Percentiles rank a stretch among this genome's conserved stretches.
Evolutionary conservation across 306 rosid genomes (phyloP).

Genomic region (Lupinus albus): DNA sequence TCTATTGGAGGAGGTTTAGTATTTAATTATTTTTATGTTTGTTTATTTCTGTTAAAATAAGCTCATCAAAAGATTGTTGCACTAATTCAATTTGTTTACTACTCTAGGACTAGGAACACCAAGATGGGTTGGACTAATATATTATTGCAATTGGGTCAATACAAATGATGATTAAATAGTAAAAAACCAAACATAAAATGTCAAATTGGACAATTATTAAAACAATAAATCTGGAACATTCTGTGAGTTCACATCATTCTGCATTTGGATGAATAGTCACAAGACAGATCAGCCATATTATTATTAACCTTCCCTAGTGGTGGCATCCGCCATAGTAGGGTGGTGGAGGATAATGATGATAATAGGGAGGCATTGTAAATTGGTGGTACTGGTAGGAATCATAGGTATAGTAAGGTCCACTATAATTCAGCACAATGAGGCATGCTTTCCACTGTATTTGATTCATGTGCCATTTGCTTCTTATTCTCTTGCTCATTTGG

Average conservation of each 20-base stretch:
- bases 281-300: neutral
- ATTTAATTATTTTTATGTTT: too few relatives aligned
- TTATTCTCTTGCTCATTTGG: constrained; percentile 1
- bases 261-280: constrained; percentile 21
- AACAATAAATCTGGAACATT: too few relatives aligned
- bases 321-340: neutral
- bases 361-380: neutral
- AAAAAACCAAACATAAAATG: too few relatives aligned
- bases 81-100: too few relatives aligned
- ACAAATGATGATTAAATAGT: too few relatives aligned
- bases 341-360: neutral
- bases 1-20: too few relatives aligned
- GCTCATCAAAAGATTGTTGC: too few relatives aligned
- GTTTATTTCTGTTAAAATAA: too few relatives aligned
- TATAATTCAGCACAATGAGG: neutral
- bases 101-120: too few relatives aligned
- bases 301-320: neutral
- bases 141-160: too few relatives aligned
- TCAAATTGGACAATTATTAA: too few relatives aligned
- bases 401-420: neutral
- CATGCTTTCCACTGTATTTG: neutral
- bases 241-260: constrained; percentile 1
- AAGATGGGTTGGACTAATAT: too few relatives aligned
- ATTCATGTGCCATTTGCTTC: neutral
- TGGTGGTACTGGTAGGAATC: neutral